These are phyloP conservation scores for Phtheirospermum japonicum DNA, from an alignment of 257 asterid genomes.

Conservation along the genomic window DNA sequence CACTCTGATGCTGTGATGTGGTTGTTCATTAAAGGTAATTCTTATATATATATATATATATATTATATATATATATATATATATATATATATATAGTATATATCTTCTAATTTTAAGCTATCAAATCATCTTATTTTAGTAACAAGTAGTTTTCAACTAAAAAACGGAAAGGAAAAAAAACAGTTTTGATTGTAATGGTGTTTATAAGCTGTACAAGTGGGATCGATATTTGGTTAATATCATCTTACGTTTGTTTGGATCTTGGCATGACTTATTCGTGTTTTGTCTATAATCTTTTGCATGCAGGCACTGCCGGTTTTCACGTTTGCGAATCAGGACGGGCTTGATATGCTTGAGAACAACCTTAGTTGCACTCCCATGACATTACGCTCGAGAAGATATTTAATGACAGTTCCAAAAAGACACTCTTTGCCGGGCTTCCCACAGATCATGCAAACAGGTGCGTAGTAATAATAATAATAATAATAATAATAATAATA, in stretches of 20 bases:
- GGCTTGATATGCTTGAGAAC: conserved; percentile 99
- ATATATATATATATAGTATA: no score
- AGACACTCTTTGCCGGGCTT: conserved; percentile 74
- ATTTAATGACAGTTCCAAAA: conserved; percentile 71
- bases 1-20: conserved; percentile 83
- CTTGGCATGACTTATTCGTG: no score
- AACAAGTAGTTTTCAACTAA: no score
- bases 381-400: conserved; percentile 86
- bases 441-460: conserved; percentile 89
- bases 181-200: no score
- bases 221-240: no score
- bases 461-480: conserved; percentile 27
- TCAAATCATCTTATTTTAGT: no score
- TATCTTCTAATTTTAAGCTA: no score
- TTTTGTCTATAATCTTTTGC: neutral
- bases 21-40: conserved; percentile 90
- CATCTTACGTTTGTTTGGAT: no score
- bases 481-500: neutral
- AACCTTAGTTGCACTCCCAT: conserved; percentile 76
- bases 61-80: no score
- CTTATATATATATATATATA: no score
- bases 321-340: conserved; percentile 88
- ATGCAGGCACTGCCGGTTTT: conserved; percentile 85
- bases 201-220: no score
- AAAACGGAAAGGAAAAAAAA: no score